phyloP scores from a whole-genome alignment of 2,329 filamentous ascomycete species.

The Ophiostoma montium region DNA sequence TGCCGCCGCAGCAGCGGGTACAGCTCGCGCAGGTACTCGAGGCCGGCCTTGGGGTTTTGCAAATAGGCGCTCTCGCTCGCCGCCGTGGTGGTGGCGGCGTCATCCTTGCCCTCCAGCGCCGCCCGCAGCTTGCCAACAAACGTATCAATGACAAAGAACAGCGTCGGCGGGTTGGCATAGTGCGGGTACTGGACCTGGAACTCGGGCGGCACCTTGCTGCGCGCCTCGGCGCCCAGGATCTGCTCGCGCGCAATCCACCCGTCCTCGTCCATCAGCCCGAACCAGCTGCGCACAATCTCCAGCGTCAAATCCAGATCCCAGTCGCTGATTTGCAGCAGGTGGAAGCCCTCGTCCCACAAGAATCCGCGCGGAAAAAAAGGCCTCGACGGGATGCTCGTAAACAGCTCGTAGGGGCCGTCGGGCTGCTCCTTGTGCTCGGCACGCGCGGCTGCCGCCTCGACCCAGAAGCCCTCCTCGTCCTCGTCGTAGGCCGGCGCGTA shows the following conservation, averaged over 20 bases:
- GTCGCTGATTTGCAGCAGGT: conserved; percentile 77
- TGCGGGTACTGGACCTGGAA: conserved; percentile 95
- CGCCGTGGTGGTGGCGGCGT: conserved; percentile 24
- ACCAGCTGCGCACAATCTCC: conserved; percentile 91
- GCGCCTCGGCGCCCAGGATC: conserved; percentile 80
- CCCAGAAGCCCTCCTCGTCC: conserved; percentile 90
- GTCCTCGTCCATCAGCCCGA: conserved; percentile 87
- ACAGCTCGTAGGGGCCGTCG: conserved; percentile 78
- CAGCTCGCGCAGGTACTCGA: conserved; percentile 58
- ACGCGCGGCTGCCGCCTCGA: conserved; percentile 71
- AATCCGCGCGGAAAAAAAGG: conserved; percentile 96
- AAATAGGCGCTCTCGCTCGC: conserved; percentile 48
- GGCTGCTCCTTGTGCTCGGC: conserved; percentile 50
- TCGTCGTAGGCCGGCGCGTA: conserved; percentile 90
- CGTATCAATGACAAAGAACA: conserved; percentile 76
- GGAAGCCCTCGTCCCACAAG: conserved; percentile 96
- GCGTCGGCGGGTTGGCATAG: conserved; percentile 90
- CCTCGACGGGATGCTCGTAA: conserved; percentile 79
- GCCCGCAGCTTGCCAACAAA: conserved; percentile 66
- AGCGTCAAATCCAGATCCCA: conserved; percentile 84
- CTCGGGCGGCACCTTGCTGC: conserved; percentile 84
- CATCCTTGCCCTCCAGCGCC: conserved; percentile 31
- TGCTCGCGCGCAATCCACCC: conserved; percentile 97
- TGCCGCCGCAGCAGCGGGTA: conserved; percentile 82
- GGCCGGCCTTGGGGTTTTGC: conserved; percentile 50